Percentiles rank a stretch among this genome's conserved stretches.
Evolutionary conservation across 2,329 filamentous ascomycete species (phyloP).

Genomic region (Aspergillus fischeri): DNA sequence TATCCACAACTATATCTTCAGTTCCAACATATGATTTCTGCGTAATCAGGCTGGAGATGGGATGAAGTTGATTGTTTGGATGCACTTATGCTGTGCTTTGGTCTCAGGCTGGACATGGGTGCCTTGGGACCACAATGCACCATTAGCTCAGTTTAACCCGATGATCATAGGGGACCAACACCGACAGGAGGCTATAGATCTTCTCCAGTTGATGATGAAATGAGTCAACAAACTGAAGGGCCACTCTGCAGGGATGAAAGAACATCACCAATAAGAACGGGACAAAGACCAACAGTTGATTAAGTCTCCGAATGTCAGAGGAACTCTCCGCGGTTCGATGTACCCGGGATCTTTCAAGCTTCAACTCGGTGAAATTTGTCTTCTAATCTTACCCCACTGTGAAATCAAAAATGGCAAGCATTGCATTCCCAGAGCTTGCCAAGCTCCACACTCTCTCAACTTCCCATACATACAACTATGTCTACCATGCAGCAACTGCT

Average conservation of each 20-base stretch:
- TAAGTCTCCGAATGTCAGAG: background rate
- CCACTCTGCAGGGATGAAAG: background rate
- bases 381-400: background rate
- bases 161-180: background rate
- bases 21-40: background rate
- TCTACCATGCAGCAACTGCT: constrained; percentile 18
- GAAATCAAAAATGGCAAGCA: constrained; percentile 10
- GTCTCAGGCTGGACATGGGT: background rate
- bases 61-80: background rate
- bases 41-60: background rate
- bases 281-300: background rate
- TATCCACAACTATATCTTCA: background rate
- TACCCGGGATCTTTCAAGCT: background rate
- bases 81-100: background rate
- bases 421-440: constrained; percentile 15
- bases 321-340: background rate
- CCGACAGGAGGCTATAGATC: background rate
- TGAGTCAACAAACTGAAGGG: background rate
- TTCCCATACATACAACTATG: constrained; percentile 25
- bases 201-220: background rate
- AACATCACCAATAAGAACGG: background rate
- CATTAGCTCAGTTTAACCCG: background rate
- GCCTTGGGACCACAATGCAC: background rate
- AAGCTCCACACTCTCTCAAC: constrained; percentile 14
- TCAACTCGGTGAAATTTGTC: background rate